Evolutionary conservation across 2,329 filamentous ascomycete species (phyloP).

Genomic region (Colletotrichum tabaci): DNA sequence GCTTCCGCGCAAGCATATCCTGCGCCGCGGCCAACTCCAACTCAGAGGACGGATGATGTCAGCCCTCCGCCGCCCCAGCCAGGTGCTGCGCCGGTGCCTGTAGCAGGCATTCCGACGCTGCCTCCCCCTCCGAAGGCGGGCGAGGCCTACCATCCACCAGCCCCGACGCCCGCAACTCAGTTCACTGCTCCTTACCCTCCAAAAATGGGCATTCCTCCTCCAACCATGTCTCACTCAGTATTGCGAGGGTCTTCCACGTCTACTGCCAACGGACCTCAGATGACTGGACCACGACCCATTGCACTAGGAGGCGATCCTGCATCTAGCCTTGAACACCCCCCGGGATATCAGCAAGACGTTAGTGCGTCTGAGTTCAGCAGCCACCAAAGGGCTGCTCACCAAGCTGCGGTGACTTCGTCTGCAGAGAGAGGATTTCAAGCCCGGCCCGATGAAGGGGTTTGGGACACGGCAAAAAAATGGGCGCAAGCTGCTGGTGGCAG

Average conservation of each 20-base stretch:
- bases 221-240: conserved; percentile 56
- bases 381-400: conserved; percentile 61
- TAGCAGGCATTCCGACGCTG: conserved; percentile 51
- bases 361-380: conserved; percentile 67
- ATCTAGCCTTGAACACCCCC: conserved; percentile 60
- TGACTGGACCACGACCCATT: conserved; percentile 47
- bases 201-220: conserved; percentile 68
- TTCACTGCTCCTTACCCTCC: conserved; percentile 56
- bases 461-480: conserved; percentile 71
- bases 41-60: conserved; percentile 51
- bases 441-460: conserved; percentile 61
- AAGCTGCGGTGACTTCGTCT: conserved; percentile 50
- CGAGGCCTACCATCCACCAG: conserved; percentile 58
- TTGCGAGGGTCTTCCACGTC: conserved; percentile 64
- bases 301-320: conserved; percentile 46
- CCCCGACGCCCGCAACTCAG: conserved; percentile 51
- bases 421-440: conserved; percentile 48
- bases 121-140: conserved; percentile 68
- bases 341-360: conserved; percentile 71
- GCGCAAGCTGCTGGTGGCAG: conserved; percentile 70
- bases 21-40: conserved; percentile 60
- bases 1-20: conserved; percentile 53
- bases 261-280: conserved; percentile 49
- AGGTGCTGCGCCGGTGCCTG: conserved; percentile 66
- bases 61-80: conserved; percentile 70